phyloP scores from a whole-genome alignment of 2,329 filamentous ascomycete genomes.

The Exophiala aquamarina region DNA sequence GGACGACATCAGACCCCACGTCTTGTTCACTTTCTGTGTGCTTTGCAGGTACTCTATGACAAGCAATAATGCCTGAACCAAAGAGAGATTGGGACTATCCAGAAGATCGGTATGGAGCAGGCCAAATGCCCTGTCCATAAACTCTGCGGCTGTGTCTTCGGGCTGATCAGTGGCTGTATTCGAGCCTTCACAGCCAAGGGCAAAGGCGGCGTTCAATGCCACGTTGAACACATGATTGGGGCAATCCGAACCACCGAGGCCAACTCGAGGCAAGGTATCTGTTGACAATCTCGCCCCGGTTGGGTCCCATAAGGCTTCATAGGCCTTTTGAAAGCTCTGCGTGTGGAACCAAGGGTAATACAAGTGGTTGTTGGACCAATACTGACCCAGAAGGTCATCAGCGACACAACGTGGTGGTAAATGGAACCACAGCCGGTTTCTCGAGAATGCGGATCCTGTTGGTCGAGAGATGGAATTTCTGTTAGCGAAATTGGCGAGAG shows the following conservation, averaged over 20 bases:
- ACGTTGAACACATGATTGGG: conserved; percentile 42
- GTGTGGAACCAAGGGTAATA: conserved; percentile 46
- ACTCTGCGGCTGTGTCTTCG: neutral
- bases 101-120: conserved; percentile 9
- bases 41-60: conserved; percentile 12
- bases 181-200: conserved; percentile 42
- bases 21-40: conserved; percentile 4
- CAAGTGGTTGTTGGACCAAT: too few relatives aligned
- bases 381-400: too few relatives aligned
- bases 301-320: conserved; percentile 40
- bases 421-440: too few relatives aligned
- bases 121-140: conserved; percentile 2
- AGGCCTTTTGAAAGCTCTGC: conserved; percentile 41
- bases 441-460: too few relatives aligned
- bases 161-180: conserved; percentile 33
- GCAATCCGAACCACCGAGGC: conserved; percentile 36
- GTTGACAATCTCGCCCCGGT: conserved; percentile 22
- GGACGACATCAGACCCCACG: conserved; percentile 8
- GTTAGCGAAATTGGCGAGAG: conserved; percentile 20
- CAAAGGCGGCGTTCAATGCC: conserved; percentile 46
- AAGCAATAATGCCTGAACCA: conserved; percentile 13
- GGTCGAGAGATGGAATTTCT: too few relatives aligned
- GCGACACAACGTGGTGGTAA: too few relatives aligned
- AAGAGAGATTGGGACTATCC: conserved; percentile 8
- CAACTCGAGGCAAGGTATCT: conserved; percentile 22